A percentile compares a stretch with the other conserved stretches of the same genome.
phyloP scores from a whole-genome alignment of 495 filamentous ascomycete genomes.

The Aspergillus kassunensis region DNA sequence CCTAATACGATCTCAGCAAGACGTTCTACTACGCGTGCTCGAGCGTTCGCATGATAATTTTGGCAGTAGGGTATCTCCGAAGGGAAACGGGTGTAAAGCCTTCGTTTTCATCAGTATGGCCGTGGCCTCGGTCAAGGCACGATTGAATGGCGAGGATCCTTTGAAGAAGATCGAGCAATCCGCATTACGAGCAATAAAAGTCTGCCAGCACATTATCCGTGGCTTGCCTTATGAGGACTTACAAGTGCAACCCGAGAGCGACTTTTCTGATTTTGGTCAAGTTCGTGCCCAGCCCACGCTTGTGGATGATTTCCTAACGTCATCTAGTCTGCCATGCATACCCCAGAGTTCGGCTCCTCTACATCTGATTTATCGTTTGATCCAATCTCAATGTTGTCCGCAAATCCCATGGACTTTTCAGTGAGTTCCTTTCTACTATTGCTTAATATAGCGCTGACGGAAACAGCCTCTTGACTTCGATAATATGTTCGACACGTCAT shows the following conservation, averaged over 20 bases:
- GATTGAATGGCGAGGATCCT: constrained; percentile 36
- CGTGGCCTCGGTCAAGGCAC: constrained; percentile 32
- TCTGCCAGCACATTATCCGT: constrained; percentile 24
- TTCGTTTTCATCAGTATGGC: constrained; percentile 35
- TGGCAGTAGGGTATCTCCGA: constrained; percentile 24
- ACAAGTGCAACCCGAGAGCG: constrained; percentile 15
- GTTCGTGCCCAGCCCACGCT: neutral
- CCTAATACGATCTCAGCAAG: constrained; percentile 36
- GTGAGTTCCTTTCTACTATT: constrained; percentile 17
- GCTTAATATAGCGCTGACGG: constrained; percentile 15
- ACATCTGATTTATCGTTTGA: constrained; percentile 27
- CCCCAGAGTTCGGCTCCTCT: constrained; percentile 11
- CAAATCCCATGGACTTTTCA: constrained; percentile 26
- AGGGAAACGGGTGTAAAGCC: constrained; percentile 33
- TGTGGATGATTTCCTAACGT: neutral
- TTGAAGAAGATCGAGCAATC: constrained; percentile 24
- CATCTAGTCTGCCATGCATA: neutral
- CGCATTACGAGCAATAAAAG: constrained; percentile 21
- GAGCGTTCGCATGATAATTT: constrained; percentile 33
- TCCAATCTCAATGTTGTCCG: constrained; percentile 22
- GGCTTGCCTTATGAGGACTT: constrained; percentile 26
- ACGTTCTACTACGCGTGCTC: constrained; percentile 33
- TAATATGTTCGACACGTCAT: constrained; percentile 29
- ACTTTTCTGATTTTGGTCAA: neutral
- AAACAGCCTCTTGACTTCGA: constrained; percentile 33